Evolutionary conservation across 768 basidiomycete genomes (phyloP), one percentile per base, ranked within the genome.

Genomic region (Auricularia heimuer): DNA sequence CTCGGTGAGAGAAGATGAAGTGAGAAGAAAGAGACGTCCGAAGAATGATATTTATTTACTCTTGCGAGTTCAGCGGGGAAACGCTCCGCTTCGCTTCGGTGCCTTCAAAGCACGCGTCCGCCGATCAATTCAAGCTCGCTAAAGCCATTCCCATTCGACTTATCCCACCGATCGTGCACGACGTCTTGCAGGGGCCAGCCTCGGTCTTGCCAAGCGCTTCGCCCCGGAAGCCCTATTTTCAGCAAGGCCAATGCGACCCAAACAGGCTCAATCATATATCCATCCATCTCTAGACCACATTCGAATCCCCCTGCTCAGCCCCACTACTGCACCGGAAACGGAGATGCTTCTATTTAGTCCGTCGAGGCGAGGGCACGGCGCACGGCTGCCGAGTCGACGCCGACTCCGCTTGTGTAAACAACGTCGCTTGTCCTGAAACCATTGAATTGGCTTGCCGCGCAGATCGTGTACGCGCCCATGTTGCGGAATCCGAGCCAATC

Each of bases 381-480:
- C n/a, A 85, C 83, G 67, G 84, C 85, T 51, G 73, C 75, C 45
- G 76, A 78, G 8, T 79, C 83, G 0, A 75, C 73, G 33, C 78
- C 83, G 24, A 75, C 74, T 62, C 91, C 89, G 65, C 82, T 79
- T 45, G 91, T 93, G 73, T 94, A 96, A 35, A 87, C 75, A 66
- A 94, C 88, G 45, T 83, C 83, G 77, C 89, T 90, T 60, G 88
- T 74, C 71, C 90, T 83, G 71, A 95, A 95, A 63, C 92, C 93
- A 72, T 95, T 96, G 81, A 98, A 98, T 77, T 88, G 89, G 77
- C 91, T 94, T 63, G 97, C 94, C 0, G 97, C 97, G 72, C 94
- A 97, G 66, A 94, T 79, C n/a, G 97, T 98, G 78, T 99, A 99
- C 37, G 97, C 97, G 36, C 97, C 97, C 97, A 99, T 98, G 73